phyloP scores from a whole-genome alignment of 1,284 basidiomycete genomes.

The Moesziomyces sp. region DNA sequence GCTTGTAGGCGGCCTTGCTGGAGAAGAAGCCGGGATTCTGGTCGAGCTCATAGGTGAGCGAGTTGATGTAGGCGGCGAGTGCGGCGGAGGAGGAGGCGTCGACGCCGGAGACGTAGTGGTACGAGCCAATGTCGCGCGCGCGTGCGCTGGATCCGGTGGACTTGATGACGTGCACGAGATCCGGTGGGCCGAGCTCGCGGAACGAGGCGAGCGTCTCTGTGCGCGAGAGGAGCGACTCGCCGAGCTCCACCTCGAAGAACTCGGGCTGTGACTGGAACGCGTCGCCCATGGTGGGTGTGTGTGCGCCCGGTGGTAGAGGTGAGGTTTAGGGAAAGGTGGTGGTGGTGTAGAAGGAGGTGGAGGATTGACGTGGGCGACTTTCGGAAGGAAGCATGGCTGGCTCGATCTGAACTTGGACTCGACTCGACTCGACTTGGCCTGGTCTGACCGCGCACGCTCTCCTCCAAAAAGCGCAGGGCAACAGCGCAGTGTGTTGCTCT shows the following conservation, averaged over 20 bases:
- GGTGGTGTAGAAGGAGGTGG: too few species aligned
- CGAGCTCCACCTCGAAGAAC: slow-evolving; percentile 81
- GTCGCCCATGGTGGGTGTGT: slow-evolving; percentile 55
- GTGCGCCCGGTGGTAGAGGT: too few species aligned
- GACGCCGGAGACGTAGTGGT: slow-evolving; percentile 80
- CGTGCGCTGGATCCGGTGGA: slow-evolving; percentile 78
- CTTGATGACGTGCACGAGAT: slow-evolving; percentile 95
- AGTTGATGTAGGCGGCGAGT: slow-evolving; percentile 97
- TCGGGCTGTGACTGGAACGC: slow-evolving; percentile 64
- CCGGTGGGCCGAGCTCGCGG: slow-evolving; percentile 94
- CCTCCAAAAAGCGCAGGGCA: too few species aligned
- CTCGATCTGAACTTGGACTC: too few species aligned
- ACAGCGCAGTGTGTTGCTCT: too few species aligned
- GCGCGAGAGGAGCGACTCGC: slow-evolving; percentile 86
- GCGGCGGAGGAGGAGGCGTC: slow-evolving; percentile 97
- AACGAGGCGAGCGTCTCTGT: slow-evolving; percentile 94
- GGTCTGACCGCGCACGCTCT: too few species aligned
- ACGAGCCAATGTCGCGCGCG: slow-evolving; percentile 75
- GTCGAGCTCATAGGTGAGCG: slow-evolving; percentile 92
- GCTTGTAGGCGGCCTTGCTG: slow-evolving; percentile 79
- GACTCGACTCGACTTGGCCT: too few species aligned
- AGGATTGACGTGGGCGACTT: too few species aligned
- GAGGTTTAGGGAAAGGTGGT: too few species aligned
- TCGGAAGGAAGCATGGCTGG: too few species aligned
- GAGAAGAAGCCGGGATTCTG: slow-evolving; percentile 92